A percentile compares a stretch with the other conserved stretches of the same genome.
These are phyloP conservation scores for Pulveroboletus ridleyi DNA, from an alignment of 1,284 basidiomycete species.

Conservation along the genomic window DNA sequence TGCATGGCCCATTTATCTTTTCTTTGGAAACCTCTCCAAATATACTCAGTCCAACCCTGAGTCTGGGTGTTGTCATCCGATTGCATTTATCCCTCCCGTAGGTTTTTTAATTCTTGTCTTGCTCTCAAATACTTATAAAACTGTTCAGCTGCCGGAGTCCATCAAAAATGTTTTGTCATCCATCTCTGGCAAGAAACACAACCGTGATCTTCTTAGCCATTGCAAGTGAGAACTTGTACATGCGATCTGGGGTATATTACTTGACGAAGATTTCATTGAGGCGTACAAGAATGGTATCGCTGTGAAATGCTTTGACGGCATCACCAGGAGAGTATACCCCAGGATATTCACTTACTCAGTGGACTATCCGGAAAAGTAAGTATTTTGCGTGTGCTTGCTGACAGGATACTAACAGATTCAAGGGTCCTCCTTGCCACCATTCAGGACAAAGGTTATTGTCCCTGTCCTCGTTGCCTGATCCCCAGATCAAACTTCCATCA, in stretches of 20 bases:
- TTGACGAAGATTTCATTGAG: neutral
- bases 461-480: conserved; percentile 10
- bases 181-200: conserved; percentile 1
- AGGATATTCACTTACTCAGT: conserved; percentile 4
- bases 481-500: conserved; percentile 2
- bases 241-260: too few relatives aligned
- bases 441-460: conserved; percentile 2
- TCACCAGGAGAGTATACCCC: too few relatives aligned
- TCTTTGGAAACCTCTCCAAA: neutral
- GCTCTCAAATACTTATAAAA: neutral
- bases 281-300: conserved; percentile 33
- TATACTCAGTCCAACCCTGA: neutral
- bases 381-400: too few relatives aligned
- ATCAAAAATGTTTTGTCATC: conserved; percentile 2
- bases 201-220: conserved; percentile 23
- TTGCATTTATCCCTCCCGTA: conserved; percentile 14
- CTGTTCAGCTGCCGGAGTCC: conserved; percentile 7
- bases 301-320: conserved; percentile 6
- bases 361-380: conserved; percentile 17
- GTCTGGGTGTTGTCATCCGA: conserved; percentile 10
- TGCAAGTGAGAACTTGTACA: too few relatives aligned
- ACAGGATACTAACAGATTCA: too few relatives aligned
- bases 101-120: fast-evolving
- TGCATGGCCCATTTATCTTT: conserved; percentile 38
- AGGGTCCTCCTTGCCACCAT: neutral